Conservation (phyloP, 148 eudicot species). For the Vaccinium darrowii region DNA sequence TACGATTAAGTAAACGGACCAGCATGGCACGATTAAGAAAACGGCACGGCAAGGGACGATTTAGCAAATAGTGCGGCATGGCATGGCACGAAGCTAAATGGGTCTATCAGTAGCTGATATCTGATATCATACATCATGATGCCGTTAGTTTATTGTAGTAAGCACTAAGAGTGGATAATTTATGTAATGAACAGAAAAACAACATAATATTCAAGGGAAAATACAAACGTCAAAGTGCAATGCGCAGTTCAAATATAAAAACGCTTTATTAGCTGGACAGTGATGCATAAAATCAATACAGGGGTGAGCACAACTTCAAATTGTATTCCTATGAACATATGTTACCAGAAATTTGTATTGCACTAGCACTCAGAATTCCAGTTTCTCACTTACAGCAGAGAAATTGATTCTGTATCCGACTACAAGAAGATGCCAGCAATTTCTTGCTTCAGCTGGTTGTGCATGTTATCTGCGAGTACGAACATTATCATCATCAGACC, state of each 20-base stretch:
- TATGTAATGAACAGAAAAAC: background rate
- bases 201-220: background rate
- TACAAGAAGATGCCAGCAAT: slow-evolving; percentile 16
- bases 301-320: background rate
- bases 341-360: background rate
- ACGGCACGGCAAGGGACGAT: too few relatives aligned
- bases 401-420: slow-evolving; percentile 6
- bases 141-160: background rate
- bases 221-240: background rate
- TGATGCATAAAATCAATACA: slow-evolving; percentile 7
- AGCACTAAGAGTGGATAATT: background rate
- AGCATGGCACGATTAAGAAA: too few relatives aligned
- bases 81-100: too few relatives aligned
- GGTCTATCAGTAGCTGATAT: background rate
- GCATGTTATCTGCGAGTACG: slow-evolving; percentile 14
- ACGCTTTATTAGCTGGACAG: background rate
- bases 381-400: background rate
- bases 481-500: background rate
- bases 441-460: slow-evolving; percentile 5
- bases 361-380: background rate
- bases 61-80: too few relatives aligned
- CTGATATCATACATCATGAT: background rate
- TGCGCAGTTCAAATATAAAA: background rate
- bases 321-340: slow-evolving; percentile 19
- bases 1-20: too few relatives aligned